These are phyloP conservation scores for Scutellaria minor DNA, from an alignment of 257 asterid genomes.

Conservation along the genomic window DNA sequence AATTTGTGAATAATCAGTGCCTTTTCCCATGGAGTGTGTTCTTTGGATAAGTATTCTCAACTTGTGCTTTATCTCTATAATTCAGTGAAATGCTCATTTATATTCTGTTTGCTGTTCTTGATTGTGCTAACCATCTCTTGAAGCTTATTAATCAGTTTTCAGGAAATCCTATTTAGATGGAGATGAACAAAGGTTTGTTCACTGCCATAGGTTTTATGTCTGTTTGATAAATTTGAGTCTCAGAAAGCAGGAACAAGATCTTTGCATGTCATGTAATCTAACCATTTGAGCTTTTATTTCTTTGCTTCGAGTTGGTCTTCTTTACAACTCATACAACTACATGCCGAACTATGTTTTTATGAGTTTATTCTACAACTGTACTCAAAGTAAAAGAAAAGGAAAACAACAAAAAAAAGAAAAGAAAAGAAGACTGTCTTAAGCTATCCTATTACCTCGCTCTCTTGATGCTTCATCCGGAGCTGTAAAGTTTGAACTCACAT, in stretches of 20 bases:
- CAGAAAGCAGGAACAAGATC: background rate
- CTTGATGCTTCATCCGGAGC: constrained; percentile 41
- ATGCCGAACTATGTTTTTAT: background rate
- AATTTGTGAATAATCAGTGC: constrained; percentile 38
- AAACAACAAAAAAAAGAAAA: background rate
- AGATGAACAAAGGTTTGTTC: no score
- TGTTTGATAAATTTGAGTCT: background rate
- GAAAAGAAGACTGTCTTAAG: background rate
- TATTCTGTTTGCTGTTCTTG: background rate
- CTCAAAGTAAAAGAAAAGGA: background rate
- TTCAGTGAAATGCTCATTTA: constrained; percentile 5
- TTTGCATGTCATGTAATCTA: background rate
- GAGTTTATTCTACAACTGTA: background rate
- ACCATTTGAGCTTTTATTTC: constrained; percentile 2
- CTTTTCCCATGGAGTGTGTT: no score
- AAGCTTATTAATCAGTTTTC: no score
- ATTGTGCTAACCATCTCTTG: no score
- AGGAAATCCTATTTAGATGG: no score
- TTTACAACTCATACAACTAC: constrained; percentile 6
- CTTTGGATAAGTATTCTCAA: constrained; percentile 17
- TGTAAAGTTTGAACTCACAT: background rate
- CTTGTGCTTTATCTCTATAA: constrained; percentile 10
- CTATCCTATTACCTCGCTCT: constrained; percentile 37
- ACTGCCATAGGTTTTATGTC: background rate
- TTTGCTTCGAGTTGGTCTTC: constrained; percentile 2